A percentile compares a stretch with the other conserved stretches of the same genome.
Conservation (phyloP, 306 rosid species). For the Oxytropis ochrocephala region DNA sequence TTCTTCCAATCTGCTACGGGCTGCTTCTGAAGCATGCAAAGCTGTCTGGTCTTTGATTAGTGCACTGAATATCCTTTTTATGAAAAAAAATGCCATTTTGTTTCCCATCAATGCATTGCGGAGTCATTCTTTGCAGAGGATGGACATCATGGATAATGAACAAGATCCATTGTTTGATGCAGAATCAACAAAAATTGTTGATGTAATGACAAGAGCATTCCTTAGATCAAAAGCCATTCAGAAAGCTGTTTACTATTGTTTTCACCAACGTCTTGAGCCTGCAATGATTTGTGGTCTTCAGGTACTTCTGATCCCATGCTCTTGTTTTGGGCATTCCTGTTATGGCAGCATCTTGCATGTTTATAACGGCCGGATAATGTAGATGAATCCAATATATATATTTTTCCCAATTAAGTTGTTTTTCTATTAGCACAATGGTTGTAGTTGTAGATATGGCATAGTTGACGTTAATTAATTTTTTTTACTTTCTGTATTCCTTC, state of each 20-base stretch:
- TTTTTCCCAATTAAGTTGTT: background rate
- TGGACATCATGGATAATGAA: constrained; percentile 44
- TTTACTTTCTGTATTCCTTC: constrained; percentile 9
- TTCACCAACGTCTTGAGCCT: constrained; percentile 78
- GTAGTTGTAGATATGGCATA: background rate
- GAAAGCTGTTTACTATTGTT: constrained; percentile 76
- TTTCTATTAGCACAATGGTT: constrained; percentile 7
- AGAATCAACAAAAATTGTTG: constrained; percentile 62
- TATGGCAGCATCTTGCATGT: background rate
- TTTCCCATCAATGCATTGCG: constrained; percentile 64
- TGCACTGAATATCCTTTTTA: constrained; percentile 52
- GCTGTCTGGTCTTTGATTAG: constrained; percentile 79
- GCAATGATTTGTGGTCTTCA: constrained; percentile 69
- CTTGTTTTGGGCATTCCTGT: background rate
- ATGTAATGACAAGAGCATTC: constrained; percentile 65
- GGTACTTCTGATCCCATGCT: constrained; percentile 37
- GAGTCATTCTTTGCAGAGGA: constrained; percentile 46
- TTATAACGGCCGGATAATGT: background rate
- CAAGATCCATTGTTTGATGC: constrained; percentile 40
- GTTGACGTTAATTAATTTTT: background rate
- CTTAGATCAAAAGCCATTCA: constrained; percentile 74
- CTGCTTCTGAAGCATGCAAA: constrained; percentile 85
- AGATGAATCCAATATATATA: background rate
- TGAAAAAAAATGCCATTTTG: constrained; percentile 41
- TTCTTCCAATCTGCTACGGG: constrained; percentile 70